Conservation (phyloP, 306 rosid species). For the Abrus pulchellus region DNA sequence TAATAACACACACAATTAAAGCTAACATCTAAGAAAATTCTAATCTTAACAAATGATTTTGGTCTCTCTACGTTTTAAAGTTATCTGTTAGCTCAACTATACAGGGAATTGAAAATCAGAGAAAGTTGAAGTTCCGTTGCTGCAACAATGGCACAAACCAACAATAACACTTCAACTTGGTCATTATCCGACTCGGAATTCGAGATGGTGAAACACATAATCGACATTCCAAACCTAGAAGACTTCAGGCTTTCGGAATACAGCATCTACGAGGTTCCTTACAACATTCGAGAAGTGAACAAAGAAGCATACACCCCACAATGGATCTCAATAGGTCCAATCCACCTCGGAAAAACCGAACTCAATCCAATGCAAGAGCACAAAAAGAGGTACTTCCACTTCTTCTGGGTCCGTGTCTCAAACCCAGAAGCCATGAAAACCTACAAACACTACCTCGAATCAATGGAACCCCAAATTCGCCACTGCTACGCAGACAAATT, state of each 20-base stretch:
- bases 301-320: slow-evolving; percentile 60
- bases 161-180: background rate
- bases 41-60: no score
- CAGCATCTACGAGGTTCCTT: slow-evolving; percentile 58
- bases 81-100: background rate
- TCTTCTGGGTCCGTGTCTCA: slow-evolving; percentile 40
- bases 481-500: slow-evolving; percentile 43
- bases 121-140: background rate
- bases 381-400: slow-evolving; percentile 41
- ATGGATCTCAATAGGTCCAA: slow-evolving; percentile 64
- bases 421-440: background rate
- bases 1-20: no score
- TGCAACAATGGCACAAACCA: slow-evolving; percentile 29
- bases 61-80: background rate
- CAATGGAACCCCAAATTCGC: slow-evolving; percentile 33
- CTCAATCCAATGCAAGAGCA: slow-evolving; percentile 53
- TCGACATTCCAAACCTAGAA: slow-evolving; percentile 42
- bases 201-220: slow-evolving; percentile 41
- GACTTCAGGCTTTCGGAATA: slow-evolving; percentile 10
- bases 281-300: slow-evolving; percentile 53
- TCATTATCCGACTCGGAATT: slow-evolving; percentile 29
- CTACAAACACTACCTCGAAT: background rate
- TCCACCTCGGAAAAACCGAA: slow-evolving; percentile 42
- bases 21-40: no score
- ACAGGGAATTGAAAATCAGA: background rate